Conservation (phyloP, 164 flowering plant species). For the Dillenia turbinata region DNA sequence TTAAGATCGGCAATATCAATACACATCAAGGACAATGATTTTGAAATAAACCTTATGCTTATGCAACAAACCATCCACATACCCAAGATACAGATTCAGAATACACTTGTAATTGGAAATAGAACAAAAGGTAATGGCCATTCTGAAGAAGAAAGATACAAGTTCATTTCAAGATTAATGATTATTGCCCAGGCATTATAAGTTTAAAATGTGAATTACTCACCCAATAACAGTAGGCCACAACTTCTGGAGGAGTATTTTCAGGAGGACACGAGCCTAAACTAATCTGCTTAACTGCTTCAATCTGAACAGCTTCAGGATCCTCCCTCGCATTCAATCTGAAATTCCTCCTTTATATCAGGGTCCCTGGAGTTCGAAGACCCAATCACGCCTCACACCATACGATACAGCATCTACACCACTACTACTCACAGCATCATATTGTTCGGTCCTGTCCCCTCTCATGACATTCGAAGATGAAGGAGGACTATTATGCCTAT, state of each 20-base stretch:
- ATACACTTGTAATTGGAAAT: neutral
- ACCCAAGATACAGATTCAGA: too few relatives aligned
- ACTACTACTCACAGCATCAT: constrained; percentile 34
- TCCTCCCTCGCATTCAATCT: constrained; percentile 97
- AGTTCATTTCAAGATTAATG: too few relatives aligned
- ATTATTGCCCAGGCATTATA: too few relatives aligned
- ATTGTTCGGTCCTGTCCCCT: constrained; percentile 40
- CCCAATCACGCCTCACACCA: constrained; percentile 41
- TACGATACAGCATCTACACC: constrained; percentile 43
- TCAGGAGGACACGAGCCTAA: constrained; percentile 71
- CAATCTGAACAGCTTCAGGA: constrained; percentile 95
- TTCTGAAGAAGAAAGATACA: neutral
- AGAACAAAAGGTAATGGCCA: neutral
- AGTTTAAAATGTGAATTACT: constrained; percentile 27
- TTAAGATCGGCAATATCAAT: too few relatives aligned
- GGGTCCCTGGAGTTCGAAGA: constrained; percentile 62
- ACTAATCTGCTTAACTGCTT: constrained; percentile 96
- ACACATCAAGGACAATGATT: too few relatives aligned
- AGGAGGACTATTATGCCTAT: constrained; percentile 53
- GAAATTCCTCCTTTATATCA: constrained; percentile 87
- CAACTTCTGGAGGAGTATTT: constrained; percentile 78
- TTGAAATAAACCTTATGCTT: too few relatives aligned
- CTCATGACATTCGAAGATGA: constrained; percentile 43
- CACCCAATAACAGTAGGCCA: constrained; percentile 94
- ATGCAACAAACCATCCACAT: too few relatives aligned